Evolutionary conservation across 2,329 filamentous ascomycete species (phyloP), one percentile per base, ranked within the genome.

Genomic region (Pyricularia grisea): DNA sequence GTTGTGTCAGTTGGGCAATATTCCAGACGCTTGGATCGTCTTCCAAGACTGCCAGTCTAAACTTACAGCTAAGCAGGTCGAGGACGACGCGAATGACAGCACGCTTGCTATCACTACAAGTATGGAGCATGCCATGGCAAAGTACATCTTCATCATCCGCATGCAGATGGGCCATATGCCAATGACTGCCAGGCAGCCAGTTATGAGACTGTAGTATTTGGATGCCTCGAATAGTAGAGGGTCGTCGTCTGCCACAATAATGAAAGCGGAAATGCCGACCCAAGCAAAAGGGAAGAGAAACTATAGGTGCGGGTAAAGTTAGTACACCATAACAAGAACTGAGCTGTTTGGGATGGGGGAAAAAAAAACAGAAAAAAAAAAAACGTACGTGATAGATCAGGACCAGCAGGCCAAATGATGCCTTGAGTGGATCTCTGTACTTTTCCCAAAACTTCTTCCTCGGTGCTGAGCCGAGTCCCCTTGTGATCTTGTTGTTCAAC

Each of bases 151-250:
- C 65, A 65, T 58, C 58, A 66, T 55, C 25, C 42, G 20, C 30
- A 36, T 55, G 36, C 70, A 65, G 14, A 31, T 60, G 9, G 42
- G 67, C 61, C 33, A 66, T 61, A 64, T 64, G 27, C 68, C 68
- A 27, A 70, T 27, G 14, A 69, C 63, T 27, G 66, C 61, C 1
- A 69, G 20, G 58, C 63, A 63, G 27, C 68, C 68, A 10, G 63
- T 42, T 20, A 68, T 65, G n/a, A 70, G 33, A 55, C 68, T 67
- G 63, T 69, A 69, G 28, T 67, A 66, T 67, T 69, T 70, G 25
- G 68, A 33, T 4, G 66, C 65, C 17, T 67, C 31, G 17, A 65
- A 9, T 23, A 70, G 23, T 9, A 67, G 55, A 5, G 61, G 60
- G 25, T 65, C 67, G 33, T 36, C 50, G 68, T 70, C 70, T 23